Evolutionary conservation across 2,329 filamentous ascomycete genomes (phyloP).

Genomic region (Penicillium oxalicum): DNA sequence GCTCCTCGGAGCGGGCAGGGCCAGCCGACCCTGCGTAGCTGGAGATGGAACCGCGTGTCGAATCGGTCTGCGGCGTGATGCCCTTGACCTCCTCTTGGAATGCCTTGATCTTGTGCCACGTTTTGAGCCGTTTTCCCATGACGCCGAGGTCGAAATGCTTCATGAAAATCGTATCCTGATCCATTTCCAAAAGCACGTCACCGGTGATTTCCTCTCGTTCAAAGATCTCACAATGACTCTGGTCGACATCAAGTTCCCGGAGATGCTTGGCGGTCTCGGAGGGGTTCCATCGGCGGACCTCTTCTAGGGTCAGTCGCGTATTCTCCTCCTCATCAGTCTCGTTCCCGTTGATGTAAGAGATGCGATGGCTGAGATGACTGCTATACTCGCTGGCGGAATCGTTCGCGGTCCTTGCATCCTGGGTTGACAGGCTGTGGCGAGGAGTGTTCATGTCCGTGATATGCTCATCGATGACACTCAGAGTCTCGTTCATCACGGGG

Average conservation of each 20-base stretch:
- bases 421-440: constrained; percentile 47
- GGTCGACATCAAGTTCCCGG: constrained; percentile 77
- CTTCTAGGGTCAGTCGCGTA: constrained; percentile 58
- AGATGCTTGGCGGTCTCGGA: constrained; percentile 83
- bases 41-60: constrained; percentile 29
- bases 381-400: constrained; percentile 91
- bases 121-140: constrained; percentile 81
- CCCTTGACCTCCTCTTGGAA: constrained; percentile 80
- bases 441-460: constrained; percentile 76
- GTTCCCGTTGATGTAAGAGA: constrained; percentile 89
- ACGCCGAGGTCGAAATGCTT: constrained; percentile 92
- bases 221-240: constrained; percentile 88
- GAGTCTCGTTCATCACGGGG: constrained; percentile 85
- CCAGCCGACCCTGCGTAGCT: constrained; percentile 37
- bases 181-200: constrained; percentile 88
- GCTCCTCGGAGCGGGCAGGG: constrained; percentile 32
- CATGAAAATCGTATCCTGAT: constrained; percentile 89
- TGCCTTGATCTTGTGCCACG: constrained; percentile 92
- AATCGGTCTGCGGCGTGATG: constrained; percentile 39
- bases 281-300: constrained; percentile 75
- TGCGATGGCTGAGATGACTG: constrained; percentile 64
- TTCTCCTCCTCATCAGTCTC: constrained; percentile 93
- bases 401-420: constrained; percentile 52
- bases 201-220: constrained; percentile 92
- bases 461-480: constrained; percentile 95